Conservation (phyloP, 257 asterid genomes). For the Galeopsis tetrahit region DNA sequence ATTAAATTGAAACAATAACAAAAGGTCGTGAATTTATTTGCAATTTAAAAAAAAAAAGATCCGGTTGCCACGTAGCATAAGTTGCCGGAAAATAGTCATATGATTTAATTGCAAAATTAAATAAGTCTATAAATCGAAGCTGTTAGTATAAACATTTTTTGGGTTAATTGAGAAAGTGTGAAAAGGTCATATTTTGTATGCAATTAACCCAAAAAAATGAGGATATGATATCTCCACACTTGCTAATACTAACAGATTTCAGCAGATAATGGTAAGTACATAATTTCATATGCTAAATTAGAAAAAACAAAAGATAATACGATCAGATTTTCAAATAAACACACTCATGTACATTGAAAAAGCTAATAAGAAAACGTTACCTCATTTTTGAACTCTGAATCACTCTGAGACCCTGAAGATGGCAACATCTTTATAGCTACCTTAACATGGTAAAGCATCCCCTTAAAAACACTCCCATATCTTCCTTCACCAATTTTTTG, state of each 20-base stretch:
- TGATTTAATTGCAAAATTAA: too few species aligned
- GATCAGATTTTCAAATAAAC: constrained; percentile 4
- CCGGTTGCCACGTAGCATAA: too few species aligned
- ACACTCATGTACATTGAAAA: background rate
- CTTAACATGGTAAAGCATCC: constrained; percentile 59
- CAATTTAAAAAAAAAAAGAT: too few species aligned
- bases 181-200: too few species aligned
- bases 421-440: constrained; percentile 91
- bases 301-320: constrained; percentile 7
- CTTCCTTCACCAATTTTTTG: constrained; percentile 85
- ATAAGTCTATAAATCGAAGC: too few species aligned
- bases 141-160: too few species aligned
- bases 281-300: constrained; percentile 5
- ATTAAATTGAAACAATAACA: too few species aligned
- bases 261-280: constrained; percentile 11
- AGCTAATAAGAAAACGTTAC: constrained; percentile 42
- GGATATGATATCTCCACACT: constrained; percentile 9
- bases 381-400: constrained; percentile 73
- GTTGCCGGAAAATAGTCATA: too few species aligned
- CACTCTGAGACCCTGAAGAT: constrained; percentile 72
- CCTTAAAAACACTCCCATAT: constrained; percentile 77
- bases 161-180: too few species aligned
- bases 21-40: too few species aligned
- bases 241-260: background rate
- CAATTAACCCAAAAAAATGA: background rate